phyloP scores from a whole-genome alignment of 176 grass and related monocot species.

The Oryza punctata region DNA sequence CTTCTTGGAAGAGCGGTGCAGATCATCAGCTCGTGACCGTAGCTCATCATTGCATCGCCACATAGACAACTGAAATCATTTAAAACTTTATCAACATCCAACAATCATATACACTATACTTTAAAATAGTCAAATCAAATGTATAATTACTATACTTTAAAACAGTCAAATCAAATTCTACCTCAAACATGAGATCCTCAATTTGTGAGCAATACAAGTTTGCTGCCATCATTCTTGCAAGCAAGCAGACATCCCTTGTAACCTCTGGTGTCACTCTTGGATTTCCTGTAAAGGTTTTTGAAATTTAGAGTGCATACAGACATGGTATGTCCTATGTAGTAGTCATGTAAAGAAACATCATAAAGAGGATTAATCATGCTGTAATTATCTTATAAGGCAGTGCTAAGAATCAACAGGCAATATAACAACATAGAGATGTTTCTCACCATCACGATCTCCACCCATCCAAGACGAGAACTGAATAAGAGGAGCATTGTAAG shows the following conservation, averaged over 20 bases:
- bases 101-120: not conserved
- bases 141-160: not conserved
- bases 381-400: not conserved
- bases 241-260: conserved; percentile 83
- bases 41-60: conserved; percentile 82
- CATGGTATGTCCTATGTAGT: not conserved
- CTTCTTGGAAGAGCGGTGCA: conserved; percentile 72
- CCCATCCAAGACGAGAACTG: conserved; percentile 94
- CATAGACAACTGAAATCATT: conserved; percentile 67
- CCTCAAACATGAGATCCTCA: conserved; percentile 93
- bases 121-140: conserved; percentile 21
- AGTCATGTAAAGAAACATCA: not conserved
- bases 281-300: conserved; percentile 47
- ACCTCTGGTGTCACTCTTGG: conserved; percentile 88
- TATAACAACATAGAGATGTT: conserved; percentile 7
- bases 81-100: conserved; percentile 6
- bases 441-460: conserved; percentile 75
- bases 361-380: not conserved
- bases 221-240: conserved; percentile 85
- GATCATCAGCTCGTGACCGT: conserved; percentile 57
- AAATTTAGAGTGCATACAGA: conserved; percentile 17
- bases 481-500: conserved; percentile 86
- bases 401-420: conserved; percentile 6
- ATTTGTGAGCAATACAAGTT: conserved; percentile 77
- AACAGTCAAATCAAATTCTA: conserved; percentile 31